Percentiles rank a stretch among this genome's conserved stretches.
phyloP scores from a whole-genome alignment of 2,329 filamentous ascomycete genomes.

The Zymoseptoria tritici region DNA sequence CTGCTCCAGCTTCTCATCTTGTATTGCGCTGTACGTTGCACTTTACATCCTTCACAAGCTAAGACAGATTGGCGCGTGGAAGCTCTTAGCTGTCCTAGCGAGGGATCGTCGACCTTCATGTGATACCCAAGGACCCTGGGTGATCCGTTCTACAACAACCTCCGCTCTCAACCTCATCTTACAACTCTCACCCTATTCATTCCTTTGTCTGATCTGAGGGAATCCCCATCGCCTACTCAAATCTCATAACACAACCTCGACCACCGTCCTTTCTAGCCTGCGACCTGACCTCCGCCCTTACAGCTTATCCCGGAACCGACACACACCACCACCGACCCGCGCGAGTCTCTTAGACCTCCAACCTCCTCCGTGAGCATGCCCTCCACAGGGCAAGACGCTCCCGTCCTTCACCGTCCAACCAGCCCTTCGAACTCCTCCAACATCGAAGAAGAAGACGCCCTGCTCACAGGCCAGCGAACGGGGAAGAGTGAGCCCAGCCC shows the following conservation, averaged over 20 bases:
- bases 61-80: not conserved
- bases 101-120: not conserved
- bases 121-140: not conserved
- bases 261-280: not conserved
- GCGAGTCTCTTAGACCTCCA: not conserved
- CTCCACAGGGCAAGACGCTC: conserved; percentile 42
- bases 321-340: too few species aligned
- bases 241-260: not conserved
- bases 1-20: too few species aligned
- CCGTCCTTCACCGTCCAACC: conserved; percentile 48
- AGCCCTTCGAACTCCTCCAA: conserved; percentile 49
- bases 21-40: too few species aligned
- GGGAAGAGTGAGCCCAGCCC: conserved; percentile 20
- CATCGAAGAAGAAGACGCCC: conserved; percentile 53
- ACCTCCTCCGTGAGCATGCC: conserved; percentile 15
- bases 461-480: conserved; percentile 49
- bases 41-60: not conserved
- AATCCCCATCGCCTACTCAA: not conserved
- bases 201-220: not conserved
- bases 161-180: not conserved
- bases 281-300: not conserved
- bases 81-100: not conserved
- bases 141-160: not conserved
- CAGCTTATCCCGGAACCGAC: not conserved
- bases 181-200: not conserved